phyloP scores from a whole-genome alignment of 805 yeast genomes.

The Ogataea neopini region DNA sequence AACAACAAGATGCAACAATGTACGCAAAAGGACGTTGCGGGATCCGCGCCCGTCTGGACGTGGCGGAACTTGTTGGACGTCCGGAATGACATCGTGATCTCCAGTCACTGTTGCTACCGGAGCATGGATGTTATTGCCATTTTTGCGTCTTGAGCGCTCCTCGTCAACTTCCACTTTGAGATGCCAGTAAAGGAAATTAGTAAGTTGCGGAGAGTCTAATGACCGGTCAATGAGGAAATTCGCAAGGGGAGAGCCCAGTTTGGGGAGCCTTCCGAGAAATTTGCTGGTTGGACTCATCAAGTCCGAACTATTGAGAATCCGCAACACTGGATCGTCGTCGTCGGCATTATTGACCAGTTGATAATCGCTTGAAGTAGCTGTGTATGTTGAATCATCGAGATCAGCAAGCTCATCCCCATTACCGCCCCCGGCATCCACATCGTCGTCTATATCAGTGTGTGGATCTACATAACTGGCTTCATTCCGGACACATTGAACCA shows the following conservation, averaged over 20 bases:
- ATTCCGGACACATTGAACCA: slow-evolving; percentile 88
- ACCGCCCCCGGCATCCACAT: slow-evolving; percentile 4
- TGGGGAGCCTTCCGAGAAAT: slow-evolving; percentile 23
- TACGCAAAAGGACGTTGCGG: slow-evolving; percentile 27
- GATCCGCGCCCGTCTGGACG: slow-evolving; percentile 7
- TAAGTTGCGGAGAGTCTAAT: slow-evolving; percentile 61
- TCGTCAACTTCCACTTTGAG: slow-evolving; percentile 86
- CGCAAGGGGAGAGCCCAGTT: slow-evolving; percentile 58
- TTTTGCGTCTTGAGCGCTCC: slow-evolving; percentile 30
- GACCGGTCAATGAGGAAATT: slow-evolving; percentile 76
- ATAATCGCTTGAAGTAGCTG: slow-evolving; percentile 35
- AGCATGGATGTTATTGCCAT: background rate
- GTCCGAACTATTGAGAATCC: slow-evolving; percentile 28
- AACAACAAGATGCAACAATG: slow-evolving; percentile 33
- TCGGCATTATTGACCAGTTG: slow-evolving; percentile 32
- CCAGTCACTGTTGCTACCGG: background rate
- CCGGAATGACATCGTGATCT: slow-evolving; percentile 8
- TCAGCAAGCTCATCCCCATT: slow-evolving; percentile 20
- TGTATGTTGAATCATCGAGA: slow-evolving; percentile 28
- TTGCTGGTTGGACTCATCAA: slow-evolving; percentile 19
- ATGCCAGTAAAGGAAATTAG: slow-evolving; percentile 90
- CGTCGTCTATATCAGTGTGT: slow-evolving; percentile 26
- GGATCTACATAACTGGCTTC: slow-evolving; percentile 45
- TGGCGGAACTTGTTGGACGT: slow-evolving; percentile 12
- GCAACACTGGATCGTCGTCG: slow-evolving; percentile 27